Evolutionary conservation across 2,329 filamentous ascomycete species (phyloP).

Genomic region (Microdochium bolleyi): DNA sequence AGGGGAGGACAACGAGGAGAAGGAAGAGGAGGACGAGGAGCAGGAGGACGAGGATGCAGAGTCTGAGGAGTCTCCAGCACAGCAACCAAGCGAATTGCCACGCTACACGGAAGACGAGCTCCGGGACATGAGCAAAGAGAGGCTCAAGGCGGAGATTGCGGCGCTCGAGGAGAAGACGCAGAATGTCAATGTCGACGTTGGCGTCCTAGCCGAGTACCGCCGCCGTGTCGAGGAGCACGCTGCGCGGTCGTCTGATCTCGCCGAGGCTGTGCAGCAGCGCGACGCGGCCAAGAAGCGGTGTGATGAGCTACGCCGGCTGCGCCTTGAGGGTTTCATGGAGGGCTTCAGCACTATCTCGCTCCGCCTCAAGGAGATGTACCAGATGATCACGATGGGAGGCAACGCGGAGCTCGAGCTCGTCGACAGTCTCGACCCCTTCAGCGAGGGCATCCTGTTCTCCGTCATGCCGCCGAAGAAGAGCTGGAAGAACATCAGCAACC

Average conservation of each 20-base stretch:
- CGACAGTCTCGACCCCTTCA: conserved; percentile 92
- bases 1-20: conserved; percentile 9
- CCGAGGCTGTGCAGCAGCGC: conserved; percentile 66
- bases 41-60: conserved; percentile 13
- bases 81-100: conserved; percentile 55
- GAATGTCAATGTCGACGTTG: conserved; percentile 79
- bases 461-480: conserved; percentile 99
- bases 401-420: conserved; percentile 97
- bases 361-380: conserved; percentile 98
- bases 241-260: conserved; percentile 74
- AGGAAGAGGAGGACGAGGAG: conserved; percentile 16
- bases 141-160: conserved; percentile 54
- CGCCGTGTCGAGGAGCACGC: conserved; percentile 78
- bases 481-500: conserved; percentile 98
- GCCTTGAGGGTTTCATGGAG: conserved; percentile 96
- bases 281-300: conserved; percentile 87
- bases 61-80: conserved; percentile 10
- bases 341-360: conserved; percentile 92
- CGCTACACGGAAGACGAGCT: conserved; percentile 68
- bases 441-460: conserved; percentile 91
- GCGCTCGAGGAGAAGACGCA: conserved; percentile 64
- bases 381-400: conserved; percentile 99
- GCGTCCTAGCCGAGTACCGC: conserved; percentile 82
- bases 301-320: conserved; percentile 82
- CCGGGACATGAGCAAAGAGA: conserved; percentile 55